phyloP scores from a whole-genome alignment of 1,284 basidiomycete genomes.

The Chiua sp. region DNA sequence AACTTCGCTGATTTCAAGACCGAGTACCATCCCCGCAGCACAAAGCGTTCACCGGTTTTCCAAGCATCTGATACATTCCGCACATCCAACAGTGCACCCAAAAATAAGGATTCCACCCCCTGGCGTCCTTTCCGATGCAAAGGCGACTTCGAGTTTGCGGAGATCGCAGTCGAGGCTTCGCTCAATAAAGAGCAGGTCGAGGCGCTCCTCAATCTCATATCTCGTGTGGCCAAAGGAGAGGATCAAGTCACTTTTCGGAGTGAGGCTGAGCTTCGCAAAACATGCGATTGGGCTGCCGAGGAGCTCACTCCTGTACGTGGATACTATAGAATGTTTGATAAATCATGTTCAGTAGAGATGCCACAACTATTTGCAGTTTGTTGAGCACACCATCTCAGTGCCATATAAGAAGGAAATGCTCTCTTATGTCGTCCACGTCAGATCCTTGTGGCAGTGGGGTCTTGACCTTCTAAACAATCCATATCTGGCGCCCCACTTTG shows the following conservation, averaged over 20 bases:
- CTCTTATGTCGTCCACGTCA: conserved; percentile 3
- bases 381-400: background rate
- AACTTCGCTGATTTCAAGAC: conserved; percentile 9
- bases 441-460: conserved; percentile 34
- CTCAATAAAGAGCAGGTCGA: conserved; percentile 9
- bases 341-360: too few species aligned
- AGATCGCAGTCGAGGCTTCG: conserved; percentile 1
- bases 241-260: conserved; percentile 2
- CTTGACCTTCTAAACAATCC: conserved; percentile 29
- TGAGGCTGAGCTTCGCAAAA: conserved; percentile 5
- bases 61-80: background rate
- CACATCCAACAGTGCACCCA: background rate
- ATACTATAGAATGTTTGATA: background rate
- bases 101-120: background rate
- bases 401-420: conserved; percentile 2
- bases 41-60: background rate
- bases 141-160: conserved; percentile 6
- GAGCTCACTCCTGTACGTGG: background rate
- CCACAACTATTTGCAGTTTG: conserved; percentile 1
- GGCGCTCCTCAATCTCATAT: conserved; percentile 6
- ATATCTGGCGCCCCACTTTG: conserved; percentile 17
- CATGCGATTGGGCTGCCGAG: background rate
- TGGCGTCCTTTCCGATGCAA: conserved; percentile 3
- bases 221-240: background rate
- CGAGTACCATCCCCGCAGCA: conserved; percentile 10